A percentile compares a stretch with the other conserved stretches of the same genome.
Evolutionary conservation across 1,284 basidiomycete species (phyloP).

Genomic region (Filobasidium uniguttulatum): DNA sequence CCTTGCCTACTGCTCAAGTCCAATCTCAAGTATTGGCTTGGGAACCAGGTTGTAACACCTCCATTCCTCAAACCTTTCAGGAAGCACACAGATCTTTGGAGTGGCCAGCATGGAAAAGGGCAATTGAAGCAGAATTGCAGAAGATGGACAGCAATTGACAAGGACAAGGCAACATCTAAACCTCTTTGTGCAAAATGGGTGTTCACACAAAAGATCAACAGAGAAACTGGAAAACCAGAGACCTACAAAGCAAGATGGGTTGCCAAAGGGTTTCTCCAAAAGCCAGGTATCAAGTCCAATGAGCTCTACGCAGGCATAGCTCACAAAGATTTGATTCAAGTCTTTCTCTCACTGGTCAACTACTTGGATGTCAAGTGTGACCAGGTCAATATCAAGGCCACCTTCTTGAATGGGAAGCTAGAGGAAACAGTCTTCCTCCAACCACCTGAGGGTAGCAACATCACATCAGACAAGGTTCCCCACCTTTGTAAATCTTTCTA

Average conservation of each 20-base stretch:
- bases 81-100: not conserved
- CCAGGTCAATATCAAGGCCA: slow-evolving; percentile 22
- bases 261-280: slow-evolving; percentile 13
- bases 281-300: slow-evolving; percentile 16
- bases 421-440: slow-evolving; percentile 36
- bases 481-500: slow-evolving; percentile 31
- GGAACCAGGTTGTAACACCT: too few species aligned
- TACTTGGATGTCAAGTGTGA: slow-evolving; percentile 19
- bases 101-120: slow-evolving; percentile 10
- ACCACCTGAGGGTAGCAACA: slow-evolving; percentile 20
- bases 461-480: slow-evolving; percentile 16
- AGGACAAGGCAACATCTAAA: not conserved
- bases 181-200: slow-evolving; percentile 6
- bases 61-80: not conserved
- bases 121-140: slow-evolving; percentile 14
- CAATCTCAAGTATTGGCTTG: too few species aligned
- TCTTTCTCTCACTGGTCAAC: slow-evolving; percentile 19
- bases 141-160: slow-evolving; percentile 10
- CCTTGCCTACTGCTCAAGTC: too few species aligned
- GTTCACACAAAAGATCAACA: slow-evolving; percentile 11
- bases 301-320: slow-evolving; percentile 19
- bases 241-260: slow-evolving; percentile 27
- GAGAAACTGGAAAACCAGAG: slow-evolving; percentile 1
- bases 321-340: slow-evolving; percentile 18
- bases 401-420: slow-evolving; percentile 35